Percentiles rank a stretch among this genome's conserved stretches.
Conservation (phyloP, 2,329 filamentous ascomycete species). For the Sarocladiaceae sp. region DNA sequence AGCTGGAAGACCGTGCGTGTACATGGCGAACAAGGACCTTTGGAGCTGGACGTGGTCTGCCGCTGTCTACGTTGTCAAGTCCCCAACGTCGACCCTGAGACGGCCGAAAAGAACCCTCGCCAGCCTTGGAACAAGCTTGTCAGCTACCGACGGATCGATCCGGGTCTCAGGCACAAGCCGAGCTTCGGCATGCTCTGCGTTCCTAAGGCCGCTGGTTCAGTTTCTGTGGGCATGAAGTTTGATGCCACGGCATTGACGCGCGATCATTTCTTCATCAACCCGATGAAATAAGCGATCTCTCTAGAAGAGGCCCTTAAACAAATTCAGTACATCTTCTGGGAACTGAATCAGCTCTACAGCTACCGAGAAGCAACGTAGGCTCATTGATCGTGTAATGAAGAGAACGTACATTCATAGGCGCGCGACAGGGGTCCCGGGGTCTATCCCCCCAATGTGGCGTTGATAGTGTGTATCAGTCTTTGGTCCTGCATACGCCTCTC, state of each 20-base stretch:
- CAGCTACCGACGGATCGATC: constrained; percentile 53
- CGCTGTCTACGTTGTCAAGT: constrained; percentile 56
- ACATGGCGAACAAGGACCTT: constrained; percentile 14
- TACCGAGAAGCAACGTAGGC: too few relatives aligned
- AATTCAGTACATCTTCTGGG: too few relatives aligned
- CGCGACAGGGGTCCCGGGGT: too few relatives aligned
- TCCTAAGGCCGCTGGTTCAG: constrained; percentile 45
- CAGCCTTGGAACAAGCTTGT: constrained; percentile 58
- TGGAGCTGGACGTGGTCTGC: constrained; percentile 51
- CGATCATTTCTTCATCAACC: constrained; percentile 35
- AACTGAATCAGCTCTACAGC: too few relatives aligned
- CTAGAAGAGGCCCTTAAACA: too few relatives aligned
- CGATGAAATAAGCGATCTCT: constrained; percentile 17
- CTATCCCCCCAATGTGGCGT: too few relatives aligned
- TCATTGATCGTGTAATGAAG: too few relatives aligned
- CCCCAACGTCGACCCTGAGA: constrained; percentile 59
- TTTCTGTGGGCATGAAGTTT: constrained; percentile 52
- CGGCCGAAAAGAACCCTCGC: constrained; percentile 48
- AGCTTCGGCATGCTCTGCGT: constrained; percentile 62
- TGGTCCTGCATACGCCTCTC: too few relatives aligned
- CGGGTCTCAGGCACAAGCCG: constrained; percentile 56
- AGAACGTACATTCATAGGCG: too few relatives aligned
- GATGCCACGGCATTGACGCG: constrained; percentile 52
- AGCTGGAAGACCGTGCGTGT: constrained; percentile 54
- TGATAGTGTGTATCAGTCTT: too few relatives aligned